Evolutionary conservation across 148 eudicot species (phyloP).

Genomic region (Camellia sinensis): DNA sequence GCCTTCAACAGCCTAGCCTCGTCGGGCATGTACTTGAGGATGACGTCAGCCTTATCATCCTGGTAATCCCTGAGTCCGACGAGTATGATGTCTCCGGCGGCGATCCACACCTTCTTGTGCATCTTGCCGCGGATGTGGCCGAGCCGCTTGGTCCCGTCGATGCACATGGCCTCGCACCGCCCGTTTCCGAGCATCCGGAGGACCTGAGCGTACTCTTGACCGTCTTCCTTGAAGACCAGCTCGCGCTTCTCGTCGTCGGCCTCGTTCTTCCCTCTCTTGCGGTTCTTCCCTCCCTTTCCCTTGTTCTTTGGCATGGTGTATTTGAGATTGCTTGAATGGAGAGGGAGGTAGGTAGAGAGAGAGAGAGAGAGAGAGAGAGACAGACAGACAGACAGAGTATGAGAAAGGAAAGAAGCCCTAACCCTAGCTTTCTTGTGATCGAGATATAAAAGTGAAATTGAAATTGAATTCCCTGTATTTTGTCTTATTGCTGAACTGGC

Average conservation of each 20-base stretch:
- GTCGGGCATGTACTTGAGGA: constrained; percentile 33
- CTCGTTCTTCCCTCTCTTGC: constrained; percentile 92
- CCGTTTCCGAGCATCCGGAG: constrained; percentile 87
- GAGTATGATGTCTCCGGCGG: constrained; percentile 91
- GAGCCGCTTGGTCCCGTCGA: constrained; percentile 74
- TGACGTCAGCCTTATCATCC: constrained; percentile 61
- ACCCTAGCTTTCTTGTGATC: neutral
- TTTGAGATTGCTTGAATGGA: neutral
- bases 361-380: neutral
- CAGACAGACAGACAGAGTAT: no score
- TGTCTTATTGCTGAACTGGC: neutral
- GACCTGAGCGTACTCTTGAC: constrained; percentile 87
- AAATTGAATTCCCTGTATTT: neutral
- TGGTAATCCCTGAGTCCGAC: constrained; percentile 90
- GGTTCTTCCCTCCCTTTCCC: constrained; percentile 95
- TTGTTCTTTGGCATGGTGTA: constrained; percentile 89
- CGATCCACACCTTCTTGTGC: constrained; percentile 98
- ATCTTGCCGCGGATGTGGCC: constrained; percentile 95
- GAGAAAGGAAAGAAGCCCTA: neutral
- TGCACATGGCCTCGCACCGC: constrained; percentile 74
- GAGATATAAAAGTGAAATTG: neutral
- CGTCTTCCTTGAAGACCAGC: constrained; percentile 87
- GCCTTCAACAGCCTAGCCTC: constrained; percentile 72
- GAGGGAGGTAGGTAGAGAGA: neutral
- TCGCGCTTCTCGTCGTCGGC: constrained; percentile 90